phyloP scores from a whole-genome alignment of 2,329 filamentous ascomycete species.

The Phialophora macrospora region DNA sequence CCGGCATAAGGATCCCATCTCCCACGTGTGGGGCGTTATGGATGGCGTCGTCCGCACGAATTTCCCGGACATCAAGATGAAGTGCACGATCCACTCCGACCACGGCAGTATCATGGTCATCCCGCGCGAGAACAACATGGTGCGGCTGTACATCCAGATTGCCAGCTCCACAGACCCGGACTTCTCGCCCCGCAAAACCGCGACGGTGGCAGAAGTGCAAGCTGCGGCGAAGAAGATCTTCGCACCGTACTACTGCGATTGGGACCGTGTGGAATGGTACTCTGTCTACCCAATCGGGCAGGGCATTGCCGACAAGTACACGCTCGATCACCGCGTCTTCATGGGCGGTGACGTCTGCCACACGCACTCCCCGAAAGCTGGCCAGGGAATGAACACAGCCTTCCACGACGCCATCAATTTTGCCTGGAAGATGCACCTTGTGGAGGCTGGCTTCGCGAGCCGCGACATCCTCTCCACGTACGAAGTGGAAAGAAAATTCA shows the following conservation, averaged over 20 bases:
- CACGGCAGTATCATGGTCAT: slow-evolving; percentile 69
- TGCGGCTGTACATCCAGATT: slow-evolving; percentile 61
- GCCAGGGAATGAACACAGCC: slow-evolving; percentile 68
- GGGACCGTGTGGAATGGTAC: slow-evolving; percentile 70
- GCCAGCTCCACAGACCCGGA: slow-evolving; percentile 66
- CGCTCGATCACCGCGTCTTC: slow-evolving; percentile 67
- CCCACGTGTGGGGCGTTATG: slow-evolving; percentile 70
- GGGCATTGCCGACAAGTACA: slow-evolving; percentile 68
- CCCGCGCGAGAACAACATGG: slow-evolving; percentile 56
- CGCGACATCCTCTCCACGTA: slow-evolving; percentile 81
- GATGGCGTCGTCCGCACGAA: slow-evolving; percentile 67
- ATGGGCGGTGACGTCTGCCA: slow-evolving; percentile 70
- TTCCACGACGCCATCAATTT: slow-evolving; percentile 76
- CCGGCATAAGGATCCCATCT: slow-evolving; percentile 66
- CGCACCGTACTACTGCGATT: slow-evolving; percentile 64
- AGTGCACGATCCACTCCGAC: slow-evolving; percentile 70
- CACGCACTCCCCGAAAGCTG: slow-evolving; percentile 68
- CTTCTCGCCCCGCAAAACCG: slow-evolving; percentile 65
- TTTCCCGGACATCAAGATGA: slow-evolving; percentile 68
- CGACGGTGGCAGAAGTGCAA: slow-evolving; percentile 64
- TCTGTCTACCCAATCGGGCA: slow-evolving; percentile 70
- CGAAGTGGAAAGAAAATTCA: slow-evolving; percentile 80
- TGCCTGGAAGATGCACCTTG: slow-evolving; percentile 94
- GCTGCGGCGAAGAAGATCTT: slow-evolving; percentile 62
- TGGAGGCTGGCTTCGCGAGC: slow-evolving; percentile 79